phyloP scores from a whole-genome alignment of 257 asterid genomes.

The Solanum stenotomum region DNA sequence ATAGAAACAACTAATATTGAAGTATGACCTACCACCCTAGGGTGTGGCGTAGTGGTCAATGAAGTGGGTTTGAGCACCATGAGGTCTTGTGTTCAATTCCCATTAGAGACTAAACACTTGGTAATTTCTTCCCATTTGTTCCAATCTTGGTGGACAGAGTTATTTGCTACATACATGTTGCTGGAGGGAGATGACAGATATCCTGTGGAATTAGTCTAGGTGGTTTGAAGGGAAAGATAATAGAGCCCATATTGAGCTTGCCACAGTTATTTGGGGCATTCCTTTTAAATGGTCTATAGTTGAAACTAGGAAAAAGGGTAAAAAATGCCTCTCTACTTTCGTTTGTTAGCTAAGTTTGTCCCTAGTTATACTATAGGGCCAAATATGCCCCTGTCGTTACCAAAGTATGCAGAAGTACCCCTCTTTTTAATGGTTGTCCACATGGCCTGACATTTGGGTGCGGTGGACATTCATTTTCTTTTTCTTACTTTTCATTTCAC shows the following conservation, averaged over 20 bases:
- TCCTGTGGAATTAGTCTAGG: background rate
- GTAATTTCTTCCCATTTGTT: background rate
- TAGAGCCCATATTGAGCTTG: background rate
- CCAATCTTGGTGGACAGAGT: background rate
- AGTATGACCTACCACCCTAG: background rate
- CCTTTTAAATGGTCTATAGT: background rate
- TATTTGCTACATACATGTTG: background rate
- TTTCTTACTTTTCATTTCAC: background rate
- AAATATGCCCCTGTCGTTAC: background rate
- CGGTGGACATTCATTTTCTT: background rate
- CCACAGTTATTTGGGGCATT: background rate
- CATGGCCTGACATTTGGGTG: background rate
- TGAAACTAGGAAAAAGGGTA: background rate
- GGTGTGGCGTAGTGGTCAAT: background rate
- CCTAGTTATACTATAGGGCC: background rate
- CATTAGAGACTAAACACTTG: background rate
- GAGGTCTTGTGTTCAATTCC: background rate
- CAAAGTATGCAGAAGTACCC: background rate
- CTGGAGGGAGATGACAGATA: background rate
- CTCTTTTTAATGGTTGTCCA: background rate
- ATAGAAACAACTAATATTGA: too few relatives aligned
- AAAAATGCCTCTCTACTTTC: background rate
- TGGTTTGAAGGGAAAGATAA: background rate
- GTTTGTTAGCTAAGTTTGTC: background rate
- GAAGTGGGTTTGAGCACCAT: background rate